Evolutionary conservation across 2,329 filamentous ascomycete genomes (phyloP).

Genomic region (Trichoderma hamatum): DNA sequence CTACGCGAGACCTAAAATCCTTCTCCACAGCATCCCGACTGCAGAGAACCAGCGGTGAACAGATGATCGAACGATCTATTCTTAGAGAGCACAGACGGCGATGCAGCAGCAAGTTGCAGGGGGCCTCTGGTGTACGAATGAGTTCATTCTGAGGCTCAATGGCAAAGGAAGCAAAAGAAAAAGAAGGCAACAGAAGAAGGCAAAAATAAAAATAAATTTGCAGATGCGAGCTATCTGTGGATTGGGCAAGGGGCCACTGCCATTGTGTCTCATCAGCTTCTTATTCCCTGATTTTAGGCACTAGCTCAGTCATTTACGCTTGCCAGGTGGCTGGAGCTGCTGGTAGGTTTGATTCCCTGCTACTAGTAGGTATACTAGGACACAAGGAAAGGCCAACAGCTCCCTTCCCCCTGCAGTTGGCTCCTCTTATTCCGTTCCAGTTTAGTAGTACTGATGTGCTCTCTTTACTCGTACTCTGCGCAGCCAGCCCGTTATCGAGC

Average conservation of each 20-base stretch:
- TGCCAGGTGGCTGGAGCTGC: conserved; percentile 1
- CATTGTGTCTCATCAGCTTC: neutral
- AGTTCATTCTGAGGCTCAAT: neutral
- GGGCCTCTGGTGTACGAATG: neutral
- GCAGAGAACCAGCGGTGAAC: conserved; percentile 27
- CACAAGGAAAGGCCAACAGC: neutral
- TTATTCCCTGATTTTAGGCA: neutral
- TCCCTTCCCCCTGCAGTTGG: conserved; percentile 14
- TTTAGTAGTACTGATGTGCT: neutral
- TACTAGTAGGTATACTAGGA: too few relatives aligned
- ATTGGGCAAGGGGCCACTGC: neutral
- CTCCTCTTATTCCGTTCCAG: conserved; percentile 2
- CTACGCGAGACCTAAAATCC: conserved; percentile 22
- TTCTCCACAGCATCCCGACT: conserved; percentile 27
- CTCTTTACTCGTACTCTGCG: neutral
- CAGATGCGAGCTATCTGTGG: neutral
- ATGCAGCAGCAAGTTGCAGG: neutral
- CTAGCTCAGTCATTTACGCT: neutral
- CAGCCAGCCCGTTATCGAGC: neutral
- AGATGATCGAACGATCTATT: conserved; percentile 23
- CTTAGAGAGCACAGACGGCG: neutral
- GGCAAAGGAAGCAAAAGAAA: neutral
- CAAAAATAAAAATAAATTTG: neutral
- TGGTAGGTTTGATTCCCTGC: neutral
- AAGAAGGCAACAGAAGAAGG: neutral